Percentiles rank a stretch among this genome's conserved stretches.
phyloP scores from a whole-genome alignment of 306 rosid species.

The Coriaria nepalensis region DNA sequence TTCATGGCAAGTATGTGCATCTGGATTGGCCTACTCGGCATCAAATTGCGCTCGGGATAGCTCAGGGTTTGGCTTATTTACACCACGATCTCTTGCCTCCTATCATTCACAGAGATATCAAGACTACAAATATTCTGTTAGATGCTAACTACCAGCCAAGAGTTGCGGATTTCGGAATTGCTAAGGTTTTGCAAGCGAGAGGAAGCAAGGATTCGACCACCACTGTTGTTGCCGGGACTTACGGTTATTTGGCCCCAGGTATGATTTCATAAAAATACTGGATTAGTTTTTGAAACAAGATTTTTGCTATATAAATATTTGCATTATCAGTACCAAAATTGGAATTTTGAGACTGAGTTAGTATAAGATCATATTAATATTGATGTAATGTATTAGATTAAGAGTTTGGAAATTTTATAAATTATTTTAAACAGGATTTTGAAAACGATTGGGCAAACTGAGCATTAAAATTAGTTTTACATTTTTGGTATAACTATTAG shows the following conservation, averaged over 20 bases:
- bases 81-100: constrained; percentile 82
- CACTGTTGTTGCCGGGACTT: constrained; percentile 77
- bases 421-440: too few relatives aligned
- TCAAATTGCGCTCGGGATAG: constrained; percentile 66
- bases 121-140: constrained; percentile 74
- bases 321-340: too few relatives aligned
- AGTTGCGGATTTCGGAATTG: constrained; percentile 94
- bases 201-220: constrained; percentile 79
- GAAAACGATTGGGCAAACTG: too few relatives aligned
- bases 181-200: constrained; percentile 87
- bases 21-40: constrained; percentile 91
- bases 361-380: too few relatives aligned
- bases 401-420: too few relatives aligned
- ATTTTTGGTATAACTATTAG: too few relatives aligned
- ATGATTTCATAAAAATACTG: constrained; percentile 5
- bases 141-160: constrained; percentile 70
- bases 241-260: constrained; percentile 95
- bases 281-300: too few relatives aligned
- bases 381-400: too few relatives aligned
- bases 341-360: too few relatives aligned
- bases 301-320: too few relatives aligned
- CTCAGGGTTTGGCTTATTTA: constrained; percentile 88
- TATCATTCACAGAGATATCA: constrained; percentile 85
- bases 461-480: too few relatives aligned
- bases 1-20: constrained; percentile 51